Conservation (phyloP, 2,329 filamentous ascomycete genomes). For the Aspergillus neoniger region DNA sequence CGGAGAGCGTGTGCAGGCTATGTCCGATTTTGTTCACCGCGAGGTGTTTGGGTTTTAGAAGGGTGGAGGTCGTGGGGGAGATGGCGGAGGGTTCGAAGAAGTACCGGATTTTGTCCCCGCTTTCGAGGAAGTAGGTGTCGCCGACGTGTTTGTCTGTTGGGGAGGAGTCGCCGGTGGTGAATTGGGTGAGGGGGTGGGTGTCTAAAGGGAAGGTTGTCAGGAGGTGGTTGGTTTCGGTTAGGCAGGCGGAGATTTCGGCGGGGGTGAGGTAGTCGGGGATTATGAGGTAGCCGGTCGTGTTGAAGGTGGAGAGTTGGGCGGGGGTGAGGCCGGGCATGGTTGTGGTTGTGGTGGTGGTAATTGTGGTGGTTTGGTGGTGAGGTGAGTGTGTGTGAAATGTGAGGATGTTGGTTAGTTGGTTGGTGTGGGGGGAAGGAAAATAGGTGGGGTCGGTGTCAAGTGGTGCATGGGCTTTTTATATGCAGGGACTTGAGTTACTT, state of each 20-base stretch:
- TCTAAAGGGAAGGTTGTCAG: conserved; percentile 75
- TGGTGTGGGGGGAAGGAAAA: too few species aligned
- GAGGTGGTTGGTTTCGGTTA: conserved; percentile 72
- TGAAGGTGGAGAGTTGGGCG: conserved; percentile 71
- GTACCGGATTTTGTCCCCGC: conserved; percentile 89
- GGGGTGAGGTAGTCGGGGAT: conserved; percentile 73
- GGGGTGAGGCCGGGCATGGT: conserved; percentile 57
- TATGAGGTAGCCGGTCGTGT: conserved; percentile 85
- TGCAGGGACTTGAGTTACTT: too few species aligned
- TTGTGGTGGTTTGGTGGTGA: too few species aligned
- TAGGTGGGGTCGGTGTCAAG: too few species aligned
- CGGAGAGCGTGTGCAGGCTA: conserved; percentile 69
- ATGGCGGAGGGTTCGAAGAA: conserved; percentile 98
- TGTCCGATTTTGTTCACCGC: conserved; percentile 92
- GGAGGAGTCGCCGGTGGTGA: conserved; percentile 76
- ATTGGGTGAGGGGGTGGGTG: conserved; percentile 88
- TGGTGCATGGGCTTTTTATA: too few species aligned
- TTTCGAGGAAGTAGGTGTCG: conserved; percentile 89
- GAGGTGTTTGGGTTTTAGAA: conserved; percentile 75
- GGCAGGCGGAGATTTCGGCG: conserved; percentile 66
- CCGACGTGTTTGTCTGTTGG: conserved; percentile 70
- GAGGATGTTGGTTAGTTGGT: too few species aligned
- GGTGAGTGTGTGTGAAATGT: too few species aligned
- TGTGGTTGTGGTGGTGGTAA: too few species aligned
- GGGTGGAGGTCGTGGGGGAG: conserved; percentile 31